phyloP scores from a whole-genome alignment of 169 alveolate genomes.

The Plasmodium berghei region DNA sequence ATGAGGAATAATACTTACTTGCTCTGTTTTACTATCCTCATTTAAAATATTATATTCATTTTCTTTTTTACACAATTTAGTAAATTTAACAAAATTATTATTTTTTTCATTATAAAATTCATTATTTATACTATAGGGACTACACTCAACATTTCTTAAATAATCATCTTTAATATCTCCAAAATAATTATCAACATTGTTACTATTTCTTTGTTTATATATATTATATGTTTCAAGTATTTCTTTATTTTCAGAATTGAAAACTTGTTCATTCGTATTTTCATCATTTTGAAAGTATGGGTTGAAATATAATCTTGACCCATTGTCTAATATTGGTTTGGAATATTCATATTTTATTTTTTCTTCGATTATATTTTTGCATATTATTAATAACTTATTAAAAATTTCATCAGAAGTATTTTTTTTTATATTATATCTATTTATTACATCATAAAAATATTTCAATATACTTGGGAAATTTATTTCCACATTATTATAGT shows the following conservation, averaged over 20 bases:
- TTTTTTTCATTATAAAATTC: no score
- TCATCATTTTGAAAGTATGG: no score
- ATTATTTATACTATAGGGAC: no score
- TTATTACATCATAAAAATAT: slow-evolving; percentile 33
- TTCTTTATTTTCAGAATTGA: no score
- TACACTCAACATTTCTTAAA: no score
- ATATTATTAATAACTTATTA: slow-evolving; percentile 35
- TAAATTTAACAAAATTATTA: neutral
- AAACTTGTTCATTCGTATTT: neutral
- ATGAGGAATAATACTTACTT: neutral
- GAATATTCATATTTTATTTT: slow-evolving; percentile 3
- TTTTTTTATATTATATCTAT: slow-evolving; percentile 17
- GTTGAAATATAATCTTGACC: no score
- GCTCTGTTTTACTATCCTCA: neutral
- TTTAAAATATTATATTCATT: neutral
- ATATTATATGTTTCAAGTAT: no score
- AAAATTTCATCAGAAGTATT: slow-evolving; percentile 31
- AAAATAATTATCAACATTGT: no score
- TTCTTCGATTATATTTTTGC: slow-evolving; percentile 43
- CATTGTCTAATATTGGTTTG: neutral
- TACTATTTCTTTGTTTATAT: no score
- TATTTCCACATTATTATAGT: slow-evolving; percentile 41
- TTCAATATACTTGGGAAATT: slow-evolving; percentile 40
- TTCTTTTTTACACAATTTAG: neutral
- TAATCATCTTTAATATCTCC: no score